A percentile compares a stretch with the other conserved stretches of the same genome.
Evolutionary conservation across 768 basidiomycete species (phyloP).

Genomic region (Suillus alpinus): DNA sequence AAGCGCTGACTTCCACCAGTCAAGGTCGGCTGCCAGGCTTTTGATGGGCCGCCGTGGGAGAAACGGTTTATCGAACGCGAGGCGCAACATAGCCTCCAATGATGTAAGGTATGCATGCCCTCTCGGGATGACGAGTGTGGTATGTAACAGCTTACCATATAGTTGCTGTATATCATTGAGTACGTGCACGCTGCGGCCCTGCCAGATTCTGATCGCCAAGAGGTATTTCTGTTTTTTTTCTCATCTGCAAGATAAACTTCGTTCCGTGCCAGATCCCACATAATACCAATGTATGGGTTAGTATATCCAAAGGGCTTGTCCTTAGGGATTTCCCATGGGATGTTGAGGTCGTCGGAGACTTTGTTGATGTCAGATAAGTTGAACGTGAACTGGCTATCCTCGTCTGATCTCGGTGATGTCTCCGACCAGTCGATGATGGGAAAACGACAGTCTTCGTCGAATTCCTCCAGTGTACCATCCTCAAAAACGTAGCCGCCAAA

Average conservation of each 20-base stretch:
- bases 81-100: not conserved
- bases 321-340: no score
- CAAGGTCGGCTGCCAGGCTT: not conserved
- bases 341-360: no score
- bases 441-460: conserved; percentile 29
- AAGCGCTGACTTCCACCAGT: not conserved
- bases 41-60: not conserved
- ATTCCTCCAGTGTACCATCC: conserved; percentile 23
- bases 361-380: no score
- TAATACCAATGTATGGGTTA: no score
- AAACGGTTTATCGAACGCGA: not conserved
- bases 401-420: not conserved
- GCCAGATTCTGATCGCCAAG: no score
- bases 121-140: no score
- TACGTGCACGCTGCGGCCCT: fast-evolving
- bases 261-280: not conserved
- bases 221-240: no score
- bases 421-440: conserved; percentile 2
- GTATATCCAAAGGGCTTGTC: no score
- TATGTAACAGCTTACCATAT: no score
- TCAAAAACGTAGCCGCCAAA: conserved; percentile 21
- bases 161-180: no score
- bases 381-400: fast-evolving
- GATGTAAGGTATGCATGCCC: not conserved
- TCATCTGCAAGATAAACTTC: not conserved